These are phyloP conservation scores for Podosphaera xanthii DNA, from an alignment of 2,329 filamentous ascomycete species.

Conservation along the genomic window DNA sequence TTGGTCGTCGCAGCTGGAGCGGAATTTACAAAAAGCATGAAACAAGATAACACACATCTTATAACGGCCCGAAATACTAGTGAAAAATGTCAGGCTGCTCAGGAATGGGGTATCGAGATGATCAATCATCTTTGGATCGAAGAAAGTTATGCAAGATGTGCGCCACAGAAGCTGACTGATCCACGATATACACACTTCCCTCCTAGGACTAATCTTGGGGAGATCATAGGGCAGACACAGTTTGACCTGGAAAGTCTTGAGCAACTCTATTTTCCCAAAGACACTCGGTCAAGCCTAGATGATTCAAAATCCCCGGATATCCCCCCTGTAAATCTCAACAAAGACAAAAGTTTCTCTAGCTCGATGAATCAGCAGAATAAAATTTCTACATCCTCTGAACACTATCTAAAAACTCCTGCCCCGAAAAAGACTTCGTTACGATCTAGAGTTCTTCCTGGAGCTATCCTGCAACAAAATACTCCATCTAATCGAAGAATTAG, in stretches of 20 bases:
- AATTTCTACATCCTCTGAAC: constrained; percentile 3
- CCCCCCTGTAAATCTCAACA: constrained; percentile 23
- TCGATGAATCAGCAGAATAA: background rate
- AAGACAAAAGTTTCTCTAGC: constrained; percentile 12
- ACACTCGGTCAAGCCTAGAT: constrained; percentile 20
- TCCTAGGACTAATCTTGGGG: constrained; percentile 68
- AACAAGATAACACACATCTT: constrained; percentile 83
- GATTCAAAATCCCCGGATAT: constrained; percentile 20
- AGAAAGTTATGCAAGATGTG: constrained; percentile 83
- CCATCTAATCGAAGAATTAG: constrained; percentile 28
- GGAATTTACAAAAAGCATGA: constrained; percentile 85
- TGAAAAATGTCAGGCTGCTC: constrained; percentile 80
- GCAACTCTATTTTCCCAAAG: constrained; percentile 36
- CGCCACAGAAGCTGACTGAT: constrained; percentile 47
- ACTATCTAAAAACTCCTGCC: constrained; percentile 9
- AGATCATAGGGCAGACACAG: constrained; percentile 74
- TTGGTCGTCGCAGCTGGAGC: constrained; percentile 66
- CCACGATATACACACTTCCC: constrained; percentile 72
- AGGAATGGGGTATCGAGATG: constrained; percentile 76
- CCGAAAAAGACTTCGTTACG: constrained; percentile 2
- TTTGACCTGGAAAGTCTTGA: constrained; percentile 41
- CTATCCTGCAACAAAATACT: constrained; percentile 18
- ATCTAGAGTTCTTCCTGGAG: constrained; percentile 4
- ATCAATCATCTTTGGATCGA: constrained; percentile 95
- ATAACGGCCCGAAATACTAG: constrained; percentile 75